Conservation (phyloP, 1,284 basidiomycete species). For the Tilletia walkeri region DNA sequence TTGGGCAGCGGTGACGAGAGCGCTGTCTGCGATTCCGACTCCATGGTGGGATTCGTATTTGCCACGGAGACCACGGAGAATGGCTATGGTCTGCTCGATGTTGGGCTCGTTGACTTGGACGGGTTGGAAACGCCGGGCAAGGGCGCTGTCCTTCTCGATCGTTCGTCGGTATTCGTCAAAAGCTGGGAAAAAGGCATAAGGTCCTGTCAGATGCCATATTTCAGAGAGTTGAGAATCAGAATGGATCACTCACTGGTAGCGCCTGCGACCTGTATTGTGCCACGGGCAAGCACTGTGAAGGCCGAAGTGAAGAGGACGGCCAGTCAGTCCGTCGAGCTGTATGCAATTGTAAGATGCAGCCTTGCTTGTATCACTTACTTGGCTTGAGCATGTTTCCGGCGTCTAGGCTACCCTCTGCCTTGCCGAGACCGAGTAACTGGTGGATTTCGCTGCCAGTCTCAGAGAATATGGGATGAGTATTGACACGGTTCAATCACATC, state of each 20-base stretch:
- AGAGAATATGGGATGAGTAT: background rate
- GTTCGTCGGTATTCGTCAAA: constrained; percentile 82
- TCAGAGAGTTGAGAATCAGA: no score
- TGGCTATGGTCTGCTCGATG: constrained; percentile 60
- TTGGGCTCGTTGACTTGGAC: constrained; percentile 80
- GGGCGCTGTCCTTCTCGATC: constrained; percentile 86
- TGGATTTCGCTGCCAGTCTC: constrained; percentile 65
- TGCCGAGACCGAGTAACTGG: constrained; percentile 79
- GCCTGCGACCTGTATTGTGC: constrained; percentile 29
- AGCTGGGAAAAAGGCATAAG: background rate
- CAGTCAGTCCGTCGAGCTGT: constrained; percentile 60
- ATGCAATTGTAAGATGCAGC: constrained; percentile 76
- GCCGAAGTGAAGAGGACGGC: constrained; percentile 62
- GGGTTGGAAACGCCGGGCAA: constrained; percentile 85
- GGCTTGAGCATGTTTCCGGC: constrained; percentile 56
- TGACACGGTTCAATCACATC: no score
- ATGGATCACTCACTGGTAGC: constrained; percentile 22
- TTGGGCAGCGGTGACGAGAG: constrained; percentile 76
- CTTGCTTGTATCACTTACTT: constrained; percentile 33
- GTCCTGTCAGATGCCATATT: no score
- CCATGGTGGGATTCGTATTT: constrained; percentile 62
- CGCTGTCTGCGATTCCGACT: constrained; percentile 81
- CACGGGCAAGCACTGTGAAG: constrained; percentile 59
- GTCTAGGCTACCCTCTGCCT: constrained; percentile 85
- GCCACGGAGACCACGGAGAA: constrained; percentile 18